Base-by-base conservation (phyloP, 176 grass and related monocot genomes). In the Rhynchospora breviuscula region DNA sequence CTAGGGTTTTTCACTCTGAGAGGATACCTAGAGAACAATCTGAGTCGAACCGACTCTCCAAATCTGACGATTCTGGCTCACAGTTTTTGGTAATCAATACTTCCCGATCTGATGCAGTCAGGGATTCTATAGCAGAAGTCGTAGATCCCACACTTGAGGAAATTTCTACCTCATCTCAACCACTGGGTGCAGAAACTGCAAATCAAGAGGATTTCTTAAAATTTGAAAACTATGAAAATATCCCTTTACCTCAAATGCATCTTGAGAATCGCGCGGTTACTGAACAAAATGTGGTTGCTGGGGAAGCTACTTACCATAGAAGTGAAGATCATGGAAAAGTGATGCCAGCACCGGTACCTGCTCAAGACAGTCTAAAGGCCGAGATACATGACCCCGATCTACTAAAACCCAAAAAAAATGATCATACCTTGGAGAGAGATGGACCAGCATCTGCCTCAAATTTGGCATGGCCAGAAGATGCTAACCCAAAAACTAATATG, bases 11-110 rank as follows among this genome's bases (percentile, higher is more conserved):
- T 83, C 89, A 93, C 80, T 99, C 97, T 81, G 97, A 99, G 81
- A 15, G 82, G 61, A 87, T 97, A 78, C 94, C 89, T 49, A 93
- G 91, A 81, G 84, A 97, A 64, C 94, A 97, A 79, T 21, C 79
- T 48, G 89, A 84, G 48, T 87, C 88, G 15, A 90, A 91, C 48
- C 87, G 94, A 40, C 85, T 93, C 77, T 97, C 94, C 14, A 97
- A 97, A 91, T 97, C 94, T 57, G 94, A 93, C 62, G 89, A 97
- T 85, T 91, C 91, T 18, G 88, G 88, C 63, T 87, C 97, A 67
- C 91, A 98, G 76, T 94, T 90, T 89, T 71, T 93, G 26, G 91
- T 92, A 84, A 83, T 81, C 59, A 91, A 95, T 62, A 82, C 31
- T 60, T 90, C 89, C 9, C 84, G 85, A 26, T 81, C 89, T 62